Percentiles rank a stretch among this genome's conserved stretches.
Evolutionary conservation across 2,329 filamentous ascomycete species (phyloP).

Genomic region (Dactylellina cionopaga): DNA sequence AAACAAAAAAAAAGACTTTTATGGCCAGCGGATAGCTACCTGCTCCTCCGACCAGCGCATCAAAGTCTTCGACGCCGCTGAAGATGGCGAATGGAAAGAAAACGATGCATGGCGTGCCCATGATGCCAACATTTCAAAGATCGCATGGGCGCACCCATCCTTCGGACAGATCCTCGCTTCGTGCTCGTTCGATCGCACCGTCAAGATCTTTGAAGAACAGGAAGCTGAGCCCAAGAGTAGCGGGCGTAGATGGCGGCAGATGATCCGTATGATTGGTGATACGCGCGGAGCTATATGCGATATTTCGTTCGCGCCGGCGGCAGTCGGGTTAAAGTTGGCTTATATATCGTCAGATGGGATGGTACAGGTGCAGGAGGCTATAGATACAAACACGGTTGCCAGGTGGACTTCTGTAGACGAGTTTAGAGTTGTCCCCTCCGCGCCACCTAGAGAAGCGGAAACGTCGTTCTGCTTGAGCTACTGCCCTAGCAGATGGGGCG

Average conservation of each 20-base stretch:
- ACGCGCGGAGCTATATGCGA: conserved; percentile 56
- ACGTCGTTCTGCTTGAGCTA: conserved; percentile 56
- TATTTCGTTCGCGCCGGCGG: conserved; percentile 56
- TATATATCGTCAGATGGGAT: conserved; percentile 56
- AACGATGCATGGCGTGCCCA: conserved; percentile 58
- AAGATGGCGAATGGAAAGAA: conserved; percentile 57
- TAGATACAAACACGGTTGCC: conserved; percentile 57
- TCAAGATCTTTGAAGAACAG: conserved; percentile 58
- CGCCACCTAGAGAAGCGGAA: conserved; percentile 55
- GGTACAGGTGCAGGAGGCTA: conserved; percentile 57
- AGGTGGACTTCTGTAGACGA: conserved; percentile 57
- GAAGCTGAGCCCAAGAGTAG: conserved; percentile 53
- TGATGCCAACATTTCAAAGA: conserved; percentile 57
- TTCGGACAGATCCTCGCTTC: conserved; percentile 58
- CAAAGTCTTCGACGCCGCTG: conserved; percentile 57
- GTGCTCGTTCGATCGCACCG: conserved; percentile 57
- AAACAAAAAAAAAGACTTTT: conserved; percentile 54
- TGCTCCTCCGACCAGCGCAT: conserved; percentile 58
- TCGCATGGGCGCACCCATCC: conserved; percentile 57
- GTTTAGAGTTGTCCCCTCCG: conserved; percentile 53
- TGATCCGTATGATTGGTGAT: conserved; percentile 56
- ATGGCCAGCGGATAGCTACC: conserved; percentile 57
- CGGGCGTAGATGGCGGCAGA: conserved; percentile 55
- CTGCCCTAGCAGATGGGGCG: conserved; percentile 56
- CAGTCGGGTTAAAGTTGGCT: conserved; percentile 56